phyloP scores from a whole-genome alignment of 768 basidiomycete species.

The Lentinula sp. region DNA sequence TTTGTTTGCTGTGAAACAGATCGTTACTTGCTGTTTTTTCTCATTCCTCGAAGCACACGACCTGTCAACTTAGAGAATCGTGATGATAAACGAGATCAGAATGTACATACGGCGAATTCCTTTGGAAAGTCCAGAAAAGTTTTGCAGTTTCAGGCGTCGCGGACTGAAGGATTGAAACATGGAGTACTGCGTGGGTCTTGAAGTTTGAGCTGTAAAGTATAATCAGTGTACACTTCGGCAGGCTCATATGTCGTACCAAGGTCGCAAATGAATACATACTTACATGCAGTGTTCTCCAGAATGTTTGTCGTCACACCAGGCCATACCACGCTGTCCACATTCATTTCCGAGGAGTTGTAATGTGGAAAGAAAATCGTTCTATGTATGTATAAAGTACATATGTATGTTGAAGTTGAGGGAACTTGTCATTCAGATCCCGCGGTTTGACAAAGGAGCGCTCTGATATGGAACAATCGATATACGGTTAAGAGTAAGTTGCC shows the following conservation, averaged over 20 bases:
- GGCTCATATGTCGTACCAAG: background rate
- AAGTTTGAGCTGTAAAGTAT: no score
- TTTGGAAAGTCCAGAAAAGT: background rate
- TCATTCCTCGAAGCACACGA: background rate
- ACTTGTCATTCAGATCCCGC: background rate
- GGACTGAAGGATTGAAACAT: background rate
- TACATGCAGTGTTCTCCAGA: background rate
- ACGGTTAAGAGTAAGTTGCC: background rate
- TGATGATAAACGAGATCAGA: background rate
- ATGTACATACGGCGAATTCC: background rate
- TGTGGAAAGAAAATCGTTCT: background rate
- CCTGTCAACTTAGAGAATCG: background rate
- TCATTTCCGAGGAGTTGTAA: constrained; percentile 2
- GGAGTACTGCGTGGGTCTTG: background rate
- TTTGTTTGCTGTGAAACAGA: background rate
- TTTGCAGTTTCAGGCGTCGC: background rate
- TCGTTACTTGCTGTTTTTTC: background rate
- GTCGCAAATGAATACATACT: background rate
- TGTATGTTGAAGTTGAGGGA: background rate
- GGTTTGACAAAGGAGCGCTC: background rate
- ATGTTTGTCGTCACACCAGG: background rate
- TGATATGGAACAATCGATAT: constrained; percentile 1
- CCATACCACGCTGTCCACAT: background rate
- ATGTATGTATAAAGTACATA: background rate
- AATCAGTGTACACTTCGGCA: background rate